Evolutionary conservation across 2,329 filamentous ascomycete species (phyloP).

Genomic region (Westerdykella aurantiaca): DNA sequence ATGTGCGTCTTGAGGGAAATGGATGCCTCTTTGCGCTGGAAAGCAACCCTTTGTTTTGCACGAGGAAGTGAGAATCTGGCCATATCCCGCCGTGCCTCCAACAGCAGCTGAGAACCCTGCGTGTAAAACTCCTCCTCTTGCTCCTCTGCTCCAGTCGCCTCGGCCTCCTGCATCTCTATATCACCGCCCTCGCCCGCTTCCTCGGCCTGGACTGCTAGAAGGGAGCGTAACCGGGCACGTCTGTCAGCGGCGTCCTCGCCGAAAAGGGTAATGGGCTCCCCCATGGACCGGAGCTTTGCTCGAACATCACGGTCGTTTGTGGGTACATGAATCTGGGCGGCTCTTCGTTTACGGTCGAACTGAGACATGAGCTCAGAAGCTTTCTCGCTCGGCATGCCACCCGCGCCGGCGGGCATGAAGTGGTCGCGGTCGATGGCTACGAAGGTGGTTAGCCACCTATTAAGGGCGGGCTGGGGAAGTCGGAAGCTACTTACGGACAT

Average conservation of each 20-base stretch:
- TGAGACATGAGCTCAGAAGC: slow-evolving; percentile 80
- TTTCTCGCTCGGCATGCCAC: slow-evolving; percentile 69
- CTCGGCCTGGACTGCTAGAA: slow-evolving; percentile 69
- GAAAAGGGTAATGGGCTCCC: slow-evolving; percentile 92
- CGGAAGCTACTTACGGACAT: slow-evolving; percentile 52
- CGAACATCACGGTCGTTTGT: slow-evolving; percentile 89
- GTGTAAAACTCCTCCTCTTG: slow-evolving; percentile 93
- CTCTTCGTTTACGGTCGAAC: slow-evolving; percentile 84
- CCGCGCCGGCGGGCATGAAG: slow-evolving; percentile 60
- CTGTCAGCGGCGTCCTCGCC: slow-evolving; percentile 83
- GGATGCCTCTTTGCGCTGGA: slow-evolving; percentile 72
- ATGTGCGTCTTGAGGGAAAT: slow-evolving; percentile 87
- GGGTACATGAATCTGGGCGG: slow-evolving; percentile 82
- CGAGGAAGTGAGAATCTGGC: slow-evolving; percentile 78
- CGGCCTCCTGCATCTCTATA: slow-evolving; percentile 47
- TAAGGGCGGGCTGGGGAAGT: not conserved
- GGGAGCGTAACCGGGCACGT: slow-evolving; percentile 75
- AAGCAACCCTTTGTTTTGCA: slow-evolving; percentile 68
- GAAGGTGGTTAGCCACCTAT: not conserved
- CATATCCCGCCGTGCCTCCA: slow-evolving; percentile 72
- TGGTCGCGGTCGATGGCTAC: slow-evolving; percentile 73
- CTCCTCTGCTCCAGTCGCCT: slow-evolving; percentile 52
- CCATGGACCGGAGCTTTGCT: slow-evolving; percentile 71
- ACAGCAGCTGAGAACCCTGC: slow-evolving; percentile 65
- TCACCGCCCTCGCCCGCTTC: slow-evolving; percentile 50